These are phyloP conservation scores for Microdochium trichocladiopsis DNA, from an alignment of 2,329 filamentous ascomycete genomes.

Conservation along the genomic window DNA sequence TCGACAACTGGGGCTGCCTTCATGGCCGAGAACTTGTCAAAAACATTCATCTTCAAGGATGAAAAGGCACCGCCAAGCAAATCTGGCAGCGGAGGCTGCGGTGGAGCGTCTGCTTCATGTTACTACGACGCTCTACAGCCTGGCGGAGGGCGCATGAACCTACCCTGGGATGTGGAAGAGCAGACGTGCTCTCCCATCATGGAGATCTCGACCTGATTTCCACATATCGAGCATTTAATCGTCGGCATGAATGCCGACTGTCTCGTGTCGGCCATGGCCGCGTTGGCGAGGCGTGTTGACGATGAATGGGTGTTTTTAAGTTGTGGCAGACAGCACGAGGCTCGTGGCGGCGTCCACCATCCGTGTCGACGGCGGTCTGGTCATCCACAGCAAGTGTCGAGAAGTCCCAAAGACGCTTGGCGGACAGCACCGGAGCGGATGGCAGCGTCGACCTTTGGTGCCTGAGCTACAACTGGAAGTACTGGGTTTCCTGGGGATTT, in stretches of 20 bases:
- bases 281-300: not conserved
- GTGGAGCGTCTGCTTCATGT: conserved; percentile 10
- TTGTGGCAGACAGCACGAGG: not conserved
- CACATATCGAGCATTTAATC: conserved; percentile 83
- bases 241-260: conserved; percentile 69
- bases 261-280: conserved; percentile 15
- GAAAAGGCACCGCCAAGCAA: conserved; percentile 27
- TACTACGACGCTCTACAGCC: conserved; percentile 12
- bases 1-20: conserved; percentile 47
- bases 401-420: too few species aligned
- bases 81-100: conserved; percentile 16
- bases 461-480: too few species aligned
- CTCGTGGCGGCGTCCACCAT: not conserved
- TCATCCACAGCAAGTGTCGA: too few species aligned
- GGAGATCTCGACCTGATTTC: conserved; percentile 71
- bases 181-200: conserved; percentile 84
- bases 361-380: not conserved
- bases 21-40: conserved; percentile 34
- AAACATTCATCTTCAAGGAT: conserved; percentile 25
- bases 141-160: conserved; percentile 6
- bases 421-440: too few species aligned
- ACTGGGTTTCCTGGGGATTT: too few species aligned
- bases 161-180: conserved; percentile 38
- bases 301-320: not conserved
- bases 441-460: too few species aligned